These are phyloP conservation scores for Protostelium mycophagum DNA, from an alignment of 78 protist species.

Conservation along the genomic window DNA sequence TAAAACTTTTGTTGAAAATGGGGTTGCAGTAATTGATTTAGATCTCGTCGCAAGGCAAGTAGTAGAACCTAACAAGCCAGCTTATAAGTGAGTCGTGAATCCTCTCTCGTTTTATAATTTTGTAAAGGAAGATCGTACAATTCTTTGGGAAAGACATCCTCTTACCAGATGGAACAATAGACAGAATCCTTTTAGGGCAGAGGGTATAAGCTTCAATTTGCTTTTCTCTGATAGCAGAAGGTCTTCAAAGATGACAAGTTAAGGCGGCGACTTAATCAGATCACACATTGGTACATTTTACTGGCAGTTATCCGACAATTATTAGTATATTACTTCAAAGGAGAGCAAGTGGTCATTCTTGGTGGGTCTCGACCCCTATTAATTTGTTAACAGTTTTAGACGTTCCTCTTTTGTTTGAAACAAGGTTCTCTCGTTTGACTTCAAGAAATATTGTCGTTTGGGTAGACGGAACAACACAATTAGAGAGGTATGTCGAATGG, in stretches of 20 bases:
- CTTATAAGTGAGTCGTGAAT: neutral
- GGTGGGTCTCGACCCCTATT: too few relatives aligned
- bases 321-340: neutral
- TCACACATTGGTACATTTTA: neutral
- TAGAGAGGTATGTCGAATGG: too few relatives aligned
- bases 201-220: neutral
- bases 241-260: neutral
- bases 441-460: neutral
- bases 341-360: conserved; percentile 1
- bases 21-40: conserved; percentile 2
- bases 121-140: neutral
- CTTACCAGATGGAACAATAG: neutral
- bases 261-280: neutral
- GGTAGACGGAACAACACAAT: neutral
- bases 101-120: neutral
- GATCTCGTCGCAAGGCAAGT: neutral
- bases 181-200: neutral
- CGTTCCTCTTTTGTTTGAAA: neutral
- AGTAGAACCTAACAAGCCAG: neutral
- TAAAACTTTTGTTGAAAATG: neutral
- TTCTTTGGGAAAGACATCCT: conserved; percentile 6
- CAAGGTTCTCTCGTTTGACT: neutral
- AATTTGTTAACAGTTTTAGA: too few relatives aligned
- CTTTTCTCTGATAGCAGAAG: neutral
- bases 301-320: neutral